phyloP scores from a whole-genome alignment of 129 eudicot genomes.

The Kitagawia praeruptora region DNA sequence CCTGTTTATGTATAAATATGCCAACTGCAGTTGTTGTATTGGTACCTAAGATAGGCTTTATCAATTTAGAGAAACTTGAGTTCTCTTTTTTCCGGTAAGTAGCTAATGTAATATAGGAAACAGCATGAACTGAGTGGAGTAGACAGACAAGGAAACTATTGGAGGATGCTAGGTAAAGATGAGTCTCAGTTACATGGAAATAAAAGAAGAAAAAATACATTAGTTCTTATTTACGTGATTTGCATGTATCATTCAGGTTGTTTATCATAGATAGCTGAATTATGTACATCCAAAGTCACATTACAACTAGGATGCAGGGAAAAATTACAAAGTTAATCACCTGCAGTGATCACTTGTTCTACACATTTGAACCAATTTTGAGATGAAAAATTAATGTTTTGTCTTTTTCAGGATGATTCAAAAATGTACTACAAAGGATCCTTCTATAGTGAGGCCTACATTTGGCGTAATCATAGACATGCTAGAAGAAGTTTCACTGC shows the following conservation, averaged over 20 bases:
- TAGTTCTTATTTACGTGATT: background rate
- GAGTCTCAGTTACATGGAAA: background rate
- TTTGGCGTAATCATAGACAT: constrained; percentile 37
- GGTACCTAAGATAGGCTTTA: background rate
- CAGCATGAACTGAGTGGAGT: background rate
- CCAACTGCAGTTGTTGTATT: background rate
- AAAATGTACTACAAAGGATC: constrained; percentile 33
- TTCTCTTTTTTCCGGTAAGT: background rate
- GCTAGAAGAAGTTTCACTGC: constrained; percentile 41
- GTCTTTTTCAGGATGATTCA: constrained; percentile 32
- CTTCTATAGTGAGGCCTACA: constrained; percentile 19
- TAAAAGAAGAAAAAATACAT: background rate
- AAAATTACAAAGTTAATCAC: background rate
- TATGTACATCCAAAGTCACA: background rate
- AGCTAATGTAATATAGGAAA: background rate
- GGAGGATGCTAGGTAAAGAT: constrained; percentile 1
- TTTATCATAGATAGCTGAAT: background rate
- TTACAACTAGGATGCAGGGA: background rate
- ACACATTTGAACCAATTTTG: background rate
- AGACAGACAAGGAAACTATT: background rate
- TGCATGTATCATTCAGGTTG: background rate
- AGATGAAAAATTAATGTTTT: background rate
- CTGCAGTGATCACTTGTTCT: background rate
- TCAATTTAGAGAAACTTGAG: background rate
- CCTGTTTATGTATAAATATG: background rate